These are phyloP conservation scores for Leccinellum rugosiceps DNA, from an alignment of 768 basidiomycete genomes.

Conservation along the genomic window DNA sequence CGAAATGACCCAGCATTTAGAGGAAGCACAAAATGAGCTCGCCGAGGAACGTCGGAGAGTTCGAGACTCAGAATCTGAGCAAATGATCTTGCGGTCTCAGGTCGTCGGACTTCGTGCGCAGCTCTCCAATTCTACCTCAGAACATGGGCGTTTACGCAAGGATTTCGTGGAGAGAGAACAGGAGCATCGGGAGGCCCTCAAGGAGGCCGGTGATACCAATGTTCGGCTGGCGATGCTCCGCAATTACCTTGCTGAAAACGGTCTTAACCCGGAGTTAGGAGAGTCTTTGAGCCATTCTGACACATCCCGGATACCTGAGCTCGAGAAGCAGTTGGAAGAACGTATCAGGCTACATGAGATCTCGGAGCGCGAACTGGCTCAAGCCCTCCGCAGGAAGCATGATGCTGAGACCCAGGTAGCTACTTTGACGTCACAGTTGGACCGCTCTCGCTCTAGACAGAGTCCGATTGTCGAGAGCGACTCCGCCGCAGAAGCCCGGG, in stretches of 20 bases:
- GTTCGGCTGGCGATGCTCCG: slow-evolving; percentile 78
- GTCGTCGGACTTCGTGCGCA: slow-evolving; percentile 71
- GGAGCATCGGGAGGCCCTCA: slow-evolving; percentile 58
- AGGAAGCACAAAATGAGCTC: slow-evolving; percentile 64
- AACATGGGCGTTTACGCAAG: slow-evolving; percentile 66
- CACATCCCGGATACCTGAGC: slow-evolving; percentile 56
- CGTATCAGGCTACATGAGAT: slow-evolving; percentile 68
- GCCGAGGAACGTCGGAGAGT: slow-evolving; percentile 63
- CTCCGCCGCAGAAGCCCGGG: slow-evolving; percentile 42
- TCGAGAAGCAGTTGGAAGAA: slow-evolving; percentile 78
- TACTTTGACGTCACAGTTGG: slow-evolving; percentile 63
- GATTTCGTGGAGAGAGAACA: slow-evolving; percentile 66
- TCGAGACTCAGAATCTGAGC: slow-evolving; percentile 63
- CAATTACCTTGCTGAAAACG: slow-evolving; percentile 85
- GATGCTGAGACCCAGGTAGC: slow-evolving; percentile 72
- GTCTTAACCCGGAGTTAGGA: slow-evolving; percentile 77
- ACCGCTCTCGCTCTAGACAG: slow-evolving; percentile 56
- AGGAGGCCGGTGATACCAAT: slow-evolving; percentile 64
- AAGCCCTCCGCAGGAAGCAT: slow-evolving; percentile 60
- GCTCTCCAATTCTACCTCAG: slow-evolving; percentile 62
- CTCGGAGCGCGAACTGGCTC: slow-evolving; percentile 71
- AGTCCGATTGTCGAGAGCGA: slow-evolving; percentile 45
- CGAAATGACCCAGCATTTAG: slow-evolving; percentile 68
- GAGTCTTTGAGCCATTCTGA: slow-evolving; percentile 36
- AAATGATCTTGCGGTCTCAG: slow-evolving; percentile 65